A percentile compares a stretch with the other conserved stretches of the same genome.
phyloP scores from a whole-genome alignment of 108 stramenopile genomes.

The Nitzschia inconspicua region DNA sequence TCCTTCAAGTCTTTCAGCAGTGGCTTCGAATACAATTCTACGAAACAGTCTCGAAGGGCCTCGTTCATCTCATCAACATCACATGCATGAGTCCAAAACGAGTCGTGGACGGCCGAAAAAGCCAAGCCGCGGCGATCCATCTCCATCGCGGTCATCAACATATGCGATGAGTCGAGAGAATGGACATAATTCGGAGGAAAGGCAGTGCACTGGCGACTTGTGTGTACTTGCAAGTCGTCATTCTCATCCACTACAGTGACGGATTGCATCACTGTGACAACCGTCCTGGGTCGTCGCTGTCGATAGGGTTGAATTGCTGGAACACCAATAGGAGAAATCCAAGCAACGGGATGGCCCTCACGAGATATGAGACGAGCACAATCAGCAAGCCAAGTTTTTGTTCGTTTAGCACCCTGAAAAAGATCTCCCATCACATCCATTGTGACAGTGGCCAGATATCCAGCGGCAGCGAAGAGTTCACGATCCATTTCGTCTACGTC shows the following conservation, averaged over 20 bases:
- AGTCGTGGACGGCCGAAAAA: conserved; percentile 99
- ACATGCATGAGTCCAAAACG: conserved; percentile 98
- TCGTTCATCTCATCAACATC: conserved; percentile 96
- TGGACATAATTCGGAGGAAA: conserved; percentile 99
- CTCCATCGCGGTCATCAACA: conserved; percentile 97
- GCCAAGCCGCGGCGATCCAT: conserved; percentile 89
- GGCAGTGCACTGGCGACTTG: conserved; percentile 85
- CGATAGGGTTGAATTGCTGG: conserved; percentile 99
- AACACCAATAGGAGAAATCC: conserved; percentile 97
- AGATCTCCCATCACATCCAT: conserved; percentile 94
- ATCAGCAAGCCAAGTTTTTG: conserved; percentile 96
- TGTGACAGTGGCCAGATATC: conserved; percentile 89
- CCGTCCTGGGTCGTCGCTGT: conserved; percentile 48
- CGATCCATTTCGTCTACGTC: conserved; percentile 83
- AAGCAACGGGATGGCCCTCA: conserved; percentile 93
- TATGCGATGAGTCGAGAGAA: conserved; percentile 98
- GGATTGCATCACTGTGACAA: conserved; percentile 92
- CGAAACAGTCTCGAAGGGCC: conserved; percentile 86
- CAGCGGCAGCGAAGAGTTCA: conserved; percentile 80
- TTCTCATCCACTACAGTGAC: conserved; percentile 74
- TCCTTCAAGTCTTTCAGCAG: conserved; percentile 83
- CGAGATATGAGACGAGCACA: conserved; percentile 84
- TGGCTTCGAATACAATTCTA: conserved; percentile 92
- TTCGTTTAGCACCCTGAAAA: conserved; percentile 90
- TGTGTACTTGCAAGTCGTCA: conserved; percentile 88